Percentiles rank a stretch among this genome's conserved stretches.
Evolutionary conservation across 2,329 filamentous ascomycete genomes (phyloP).

Genomic region (Colletotrichum sp.): DNA sequence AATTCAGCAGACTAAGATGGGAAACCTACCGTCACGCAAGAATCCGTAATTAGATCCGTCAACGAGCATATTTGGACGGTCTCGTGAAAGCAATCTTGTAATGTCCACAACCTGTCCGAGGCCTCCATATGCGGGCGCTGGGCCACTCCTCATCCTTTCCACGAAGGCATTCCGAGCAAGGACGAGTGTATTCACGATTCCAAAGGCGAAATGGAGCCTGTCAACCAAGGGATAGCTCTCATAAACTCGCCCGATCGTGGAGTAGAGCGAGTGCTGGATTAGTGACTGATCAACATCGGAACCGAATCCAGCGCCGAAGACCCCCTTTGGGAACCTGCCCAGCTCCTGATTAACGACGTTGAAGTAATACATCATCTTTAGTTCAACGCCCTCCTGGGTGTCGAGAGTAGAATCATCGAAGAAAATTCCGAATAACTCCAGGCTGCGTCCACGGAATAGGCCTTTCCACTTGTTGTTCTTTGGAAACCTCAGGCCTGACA

Average conservation of each 20-base stretch:
- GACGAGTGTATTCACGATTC: not conserved
- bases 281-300: not conserved
- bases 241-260: not conserved
- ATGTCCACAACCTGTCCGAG: not conserved
- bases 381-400: not conserved
- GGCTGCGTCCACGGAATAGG: not conserved
- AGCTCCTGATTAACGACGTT: not conserved
- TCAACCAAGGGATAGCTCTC: not conserved
- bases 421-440: not conserved
- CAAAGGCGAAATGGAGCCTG: not conserved
- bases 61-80: not conserved
- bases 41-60: not conserved
- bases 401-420: not conserved
- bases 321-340: not conserved
- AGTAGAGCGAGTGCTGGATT: not conserved
- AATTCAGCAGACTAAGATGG: not conserved
- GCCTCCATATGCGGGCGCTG: not conserved
- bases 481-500: not conserved
- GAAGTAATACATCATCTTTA: not conserved
- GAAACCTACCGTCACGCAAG: not conserved
- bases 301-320: not conserved
- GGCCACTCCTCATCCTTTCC: not conserved
- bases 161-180: not conserved
- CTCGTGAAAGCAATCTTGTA: not conserved
- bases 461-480: not conserved